These are phyloP conservation scores for Waltiozyma solani DNA, from an alignment of 1,139 yeast genomes.

Conservation along the genomic window DNA sequence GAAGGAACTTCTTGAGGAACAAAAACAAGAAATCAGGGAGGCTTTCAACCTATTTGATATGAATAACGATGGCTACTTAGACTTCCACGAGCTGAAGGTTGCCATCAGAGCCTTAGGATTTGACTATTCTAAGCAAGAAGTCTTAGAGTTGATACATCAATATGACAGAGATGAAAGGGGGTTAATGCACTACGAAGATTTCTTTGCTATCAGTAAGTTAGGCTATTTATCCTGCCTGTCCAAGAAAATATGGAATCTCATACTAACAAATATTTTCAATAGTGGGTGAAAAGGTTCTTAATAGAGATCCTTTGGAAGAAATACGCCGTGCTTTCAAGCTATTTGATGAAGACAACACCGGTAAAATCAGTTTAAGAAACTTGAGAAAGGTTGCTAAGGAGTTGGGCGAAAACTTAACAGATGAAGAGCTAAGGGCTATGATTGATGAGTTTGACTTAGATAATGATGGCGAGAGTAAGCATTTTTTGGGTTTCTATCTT, in stretches of 20 bases:
- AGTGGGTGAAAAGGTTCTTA: slow-evolving; percentile 27
- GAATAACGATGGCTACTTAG: slow-evolving; percentile 84
- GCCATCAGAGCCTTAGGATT: slow-evolving; percentile 94
- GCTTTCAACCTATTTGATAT: slow-evolving; percentile 90
- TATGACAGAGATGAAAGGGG: slow-evolving; percentile 72
- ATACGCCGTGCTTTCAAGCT: slow-evolving; percentile 81
- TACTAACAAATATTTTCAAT: slow-evolving; percentile 2
- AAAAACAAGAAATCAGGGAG: slow-evolving; percentile 85
- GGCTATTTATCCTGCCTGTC: not conserved
- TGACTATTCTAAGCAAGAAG: slow-evolving; percentile 72
- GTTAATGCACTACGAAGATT: slow-evolving; percentile 71
- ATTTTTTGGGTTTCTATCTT: slow-evolving; percentile 15
- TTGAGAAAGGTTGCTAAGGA: slow-evolving; percentile 87
- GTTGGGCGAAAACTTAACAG: slow-evolving; percentile 84
- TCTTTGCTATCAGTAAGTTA: slow-evolving; percentile 57
- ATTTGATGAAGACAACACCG: slow-evolving; percentile 85
- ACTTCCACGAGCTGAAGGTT: slow-evolving; percentile 85
- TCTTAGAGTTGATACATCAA: slow-evolving; percentile 70
- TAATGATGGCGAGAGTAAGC: slow-evolving; percentile 74
- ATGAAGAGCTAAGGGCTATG: slow-evolving; percentile 92
- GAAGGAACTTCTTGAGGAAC: slow-evolving; percentile 74
- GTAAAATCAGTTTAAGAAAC: slow-evolving; percentile 74
- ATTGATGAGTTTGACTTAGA: slow-evolving; percentile 96
- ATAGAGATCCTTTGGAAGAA: slow-evolving; percentile 90
- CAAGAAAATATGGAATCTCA: not conserved